Percentiles rank a stretch among this genome's conserved stretches.
Evolutionary conservation across 2,329 filamentous ascomycete genomes (phyloP).

Genomic region (Clathrospora elynae): DNA sequence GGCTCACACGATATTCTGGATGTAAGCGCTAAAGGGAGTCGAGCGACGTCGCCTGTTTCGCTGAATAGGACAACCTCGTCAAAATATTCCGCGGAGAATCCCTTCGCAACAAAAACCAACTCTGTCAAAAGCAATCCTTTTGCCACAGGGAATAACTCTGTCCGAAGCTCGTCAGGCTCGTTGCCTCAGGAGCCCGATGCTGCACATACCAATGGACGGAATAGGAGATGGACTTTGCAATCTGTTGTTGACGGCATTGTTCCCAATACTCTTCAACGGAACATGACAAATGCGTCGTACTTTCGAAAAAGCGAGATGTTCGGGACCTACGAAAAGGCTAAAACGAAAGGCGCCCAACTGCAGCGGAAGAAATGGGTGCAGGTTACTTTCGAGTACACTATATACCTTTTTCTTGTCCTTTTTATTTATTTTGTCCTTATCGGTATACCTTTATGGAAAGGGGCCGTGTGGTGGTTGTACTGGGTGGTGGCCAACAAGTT

Average conservation of each 20-base stretch:
- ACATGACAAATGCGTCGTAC: slow-evolving; percentile 24
- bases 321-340: slow-evolving; percentile 33
- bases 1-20: slow-evolving; percentile 7
- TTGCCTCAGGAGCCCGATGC: slow-evolving; percentile 14
- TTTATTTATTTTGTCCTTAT: slow-evolving; percentile 56
- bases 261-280: slow-evolving; percentile 20
- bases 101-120: slow-evolving; percentile 16
- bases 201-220: slow-evolving; percentile 10
- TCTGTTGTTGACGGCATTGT: slow-evolving; percentile 25
- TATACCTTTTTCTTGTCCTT: slow-evolving; percentile 44
- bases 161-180: slow-evolving; percentile 1
- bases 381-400: slow-evolving; percentile 46
- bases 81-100: slow-evolving; percentile 16
- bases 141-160: slow-evolving; percentile 6
- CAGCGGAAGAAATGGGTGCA: slow-evolving; percentile 46
- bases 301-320: slow-evolving; percentile 22
- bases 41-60: slow-evolving; percentile 7
- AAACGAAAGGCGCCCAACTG: slow-evolving; percentile 25
- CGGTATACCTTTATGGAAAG: slow-evolving; percentile 55
- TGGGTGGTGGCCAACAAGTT: slow-evolving; percentile 41
- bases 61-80: slow-evolving; percentile 1
- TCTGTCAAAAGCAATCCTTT: slow-evolving; percentile 19
- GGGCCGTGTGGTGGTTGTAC: slow-evolving; percentile 34
- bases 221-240: slow-evolving; percentile 20
- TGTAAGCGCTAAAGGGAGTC: slow-evolving; percentile 9